Percentiles rank a stretch among this genome's conserved stretches.
phyloP scores from a whole-genome alignment of 169 alveolate genomes.

The Eimeria praecox region DNA sequence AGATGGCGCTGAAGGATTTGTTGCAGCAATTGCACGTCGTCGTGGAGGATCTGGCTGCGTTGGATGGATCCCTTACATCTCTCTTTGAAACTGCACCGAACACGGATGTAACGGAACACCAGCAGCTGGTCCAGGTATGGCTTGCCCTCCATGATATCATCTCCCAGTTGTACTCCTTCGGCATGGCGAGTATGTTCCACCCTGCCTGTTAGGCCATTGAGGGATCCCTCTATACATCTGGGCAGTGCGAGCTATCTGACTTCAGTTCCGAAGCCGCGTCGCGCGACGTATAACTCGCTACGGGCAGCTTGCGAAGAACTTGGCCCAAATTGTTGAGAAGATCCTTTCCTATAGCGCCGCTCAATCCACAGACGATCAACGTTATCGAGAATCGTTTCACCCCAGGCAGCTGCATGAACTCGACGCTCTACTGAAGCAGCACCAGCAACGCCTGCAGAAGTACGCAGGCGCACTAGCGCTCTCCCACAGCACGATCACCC shows the following conservation, averaged over 20 bases:
- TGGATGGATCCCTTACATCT: constrained; percentile 58
- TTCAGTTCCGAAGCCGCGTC: constrained; percentile 81
- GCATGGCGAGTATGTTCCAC: background rate
- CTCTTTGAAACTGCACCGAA: constrained; percentile 76
- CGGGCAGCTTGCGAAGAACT: constrained; percentile 72
- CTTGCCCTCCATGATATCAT: background rate
- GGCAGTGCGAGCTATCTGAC: background rate
- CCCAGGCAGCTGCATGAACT: constrained; percentile 77
- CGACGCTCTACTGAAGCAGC: constrained; percentile 65
- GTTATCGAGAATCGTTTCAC: constrained; percentile 32
- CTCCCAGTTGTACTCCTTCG: background rate
- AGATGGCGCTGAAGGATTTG: constrained; percentile 58
- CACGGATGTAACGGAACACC: constrained; percentile 76
- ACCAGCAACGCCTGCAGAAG: constrained; percentile 80
- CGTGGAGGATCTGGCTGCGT: constrained; percentile 54
- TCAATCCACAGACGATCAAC: constrained; percentile 1
- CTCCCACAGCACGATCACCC: background rate
- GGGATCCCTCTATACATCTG: background rate
- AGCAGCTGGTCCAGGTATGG: constrained; percentile 78
- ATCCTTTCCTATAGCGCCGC: constrained; percentile 32
- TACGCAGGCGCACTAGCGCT: background rate
- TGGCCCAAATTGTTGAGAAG: constrained; percentile 59
- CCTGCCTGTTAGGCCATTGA: background rate
- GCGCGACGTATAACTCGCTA: constrained; percentile 82
- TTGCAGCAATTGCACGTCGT: constrained; percentile 74